Base-by-base conservation (phyloP, 768 basidiomycete genomes). In the Lactarius hatsudake region DNA sequence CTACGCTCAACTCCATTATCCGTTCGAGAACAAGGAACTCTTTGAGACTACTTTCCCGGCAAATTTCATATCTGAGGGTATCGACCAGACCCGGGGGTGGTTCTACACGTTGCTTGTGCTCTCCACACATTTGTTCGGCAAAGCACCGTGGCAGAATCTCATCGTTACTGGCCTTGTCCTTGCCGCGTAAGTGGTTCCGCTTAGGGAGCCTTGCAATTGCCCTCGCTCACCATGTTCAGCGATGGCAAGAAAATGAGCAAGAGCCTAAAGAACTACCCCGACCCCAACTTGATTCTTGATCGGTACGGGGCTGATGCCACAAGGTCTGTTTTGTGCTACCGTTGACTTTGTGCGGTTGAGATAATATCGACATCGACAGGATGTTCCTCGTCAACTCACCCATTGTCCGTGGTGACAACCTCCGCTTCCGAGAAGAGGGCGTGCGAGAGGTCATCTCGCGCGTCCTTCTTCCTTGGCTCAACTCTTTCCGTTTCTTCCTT, bases 241-340 rank as follows among this genome's bases (percentile, higher is more conserved):
- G 96, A 99, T 72, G 97, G 97, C 63, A 97, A 96, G 83, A 99
- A 99, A 82, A 99, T 99, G 97, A 95, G 93, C 79, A 99, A 99
- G 80, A 96, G 93, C 77, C 79, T 96, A 66, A 88, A 88, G 77
- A 99, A 99, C 78, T 99, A 95, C 76, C 96, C 97, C 30, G 97
- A 99, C 76, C 97, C 97, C 9, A 94, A 87, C 76, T 71, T 94
- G 61, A 85, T 98, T 76, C 88, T 99, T 68, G 83, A 94, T 75
- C 86, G 86, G 70, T 98, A 93, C 77, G 96, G 97, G 57, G 96
- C 96, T 28, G 97, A 99, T 76, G 96, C 96, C 1, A 92, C 94
- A 63, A 87, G 94, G 91, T 93, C 69, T 63, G 75, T 48, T 51
- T 17, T 15, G 57, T 60, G 8, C 62, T n/a, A 28, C 30, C 0